Conservation (phyloP, 345 rosid genomes). For the Balakata baccata region DNA sequence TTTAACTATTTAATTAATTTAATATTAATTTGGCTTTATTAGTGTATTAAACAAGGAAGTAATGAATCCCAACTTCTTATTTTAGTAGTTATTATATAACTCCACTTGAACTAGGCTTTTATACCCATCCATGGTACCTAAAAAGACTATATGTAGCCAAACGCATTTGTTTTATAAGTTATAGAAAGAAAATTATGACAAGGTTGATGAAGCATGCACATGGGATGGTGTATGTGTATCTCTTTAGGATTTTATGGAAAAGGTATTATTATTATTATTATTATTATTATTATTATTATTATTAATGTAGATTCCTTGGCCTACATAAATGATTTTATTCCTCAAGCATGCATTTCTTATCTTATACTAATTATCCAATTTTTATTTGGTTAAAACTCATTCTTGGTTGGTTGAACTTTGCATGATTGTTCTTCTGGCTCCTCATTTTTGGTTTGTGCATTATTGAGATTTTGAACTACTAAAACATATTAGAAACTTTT, state of each 20-base stretch:
- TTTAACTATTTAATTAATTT: slow-evolving; percentile 8
- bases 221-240: slow-evolving; percentile 30
- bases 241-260: slow-evolving; percentile 26
- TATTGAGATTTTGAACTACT: too few species aligned
- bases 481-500: too few species aligned
- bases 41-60: slow-evolving; percentile 11
- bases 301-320: too few species aligned
- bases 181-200: not conserved
- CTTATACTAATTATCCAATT: not conserved
- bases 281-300: too few species aligned
- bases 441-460: too few species aligned
- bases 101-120: slow-evolving; percentile 33
- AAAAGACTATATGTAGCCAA: slow-evolving; percentile 10
- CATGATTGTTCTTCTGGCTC: too few species aligned
- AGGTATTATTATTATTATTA: not conserved
- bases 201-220: slow-evolving; percentile 40
- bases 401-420: too few species aligned
- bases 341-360: slow-evolving; percentile 13
- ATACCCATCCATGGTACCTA: slow-evolving; percentile 29
- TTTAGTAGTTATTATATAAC: slow-evolving; percentile 12
- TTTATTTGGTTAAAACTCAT: not conserved
- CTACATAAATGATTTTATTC: slow-evolving; percentile 36
- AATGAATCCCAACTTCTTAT: slow-evolving; percentile 6
- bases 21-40: slow-evolving; percentile 17
- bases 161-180: slow-evolving; percentile 16